Conservation (phyloP, 768 basidiomycete species). For the Polyporus arcularius region DNA sequence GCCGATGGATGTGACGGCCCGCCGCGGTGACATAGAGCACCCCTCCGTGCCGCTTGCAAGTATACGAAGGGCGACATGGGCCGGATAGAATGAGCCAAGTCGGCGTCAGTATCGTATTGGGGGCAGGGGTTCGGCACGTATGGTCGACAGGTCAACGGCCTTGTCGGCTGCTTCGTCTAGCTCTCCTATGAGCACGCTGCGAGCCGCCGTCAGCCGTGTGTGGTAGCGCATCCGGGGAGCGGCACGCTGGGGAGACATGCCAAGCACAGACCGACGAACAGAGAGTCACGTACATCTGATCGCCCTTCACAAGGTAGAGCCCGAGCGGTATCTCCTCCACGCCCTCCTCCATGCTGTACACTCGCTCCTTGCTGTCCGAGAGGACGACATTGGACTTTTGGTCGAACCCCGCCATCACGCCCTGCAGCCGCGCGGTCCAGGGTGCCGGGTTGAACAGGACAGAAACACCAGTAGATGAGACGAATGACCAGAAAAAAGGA, state of each 20-base stretch:
- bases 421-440: slow-evolving; percentile 46
- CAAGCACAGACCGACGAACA: neutral
- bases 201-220: slow-evolving; percentile 9
- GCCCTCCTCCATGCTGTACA: slow-evolving; percentile 87
- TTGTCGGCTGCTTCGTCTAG: slow-evolving; percentile 82
- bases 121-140: slow-evolving; percentile 87
- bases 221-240: neutral
- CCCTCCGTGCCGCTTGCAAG: too few relatives aligned
- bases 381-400: slow-evolving; percentile 96
- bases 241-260: neutral
- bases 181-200: slow-evolving; percentile 78
- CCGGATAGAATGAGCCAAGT: too few relatives aligned
- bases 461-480: neutral
- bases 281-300: slow-evolving; percentile 81
- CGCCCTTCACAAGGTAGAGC: slow-evolving; percentile 96
- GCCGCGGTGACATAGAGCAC: too few relatives aligned
- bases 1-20: too few relatives aligned
- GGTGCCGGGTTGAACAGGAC: neutral
- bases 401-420: slow-evolving; percentile 89
- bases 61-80: too few relatives aligned
- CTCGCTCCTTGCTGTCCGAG: slow-evolving; percentile 89
- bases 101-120: slow-evolving; percentile 68
- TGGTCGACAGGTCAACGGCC: slow-evolving; percentile 68
- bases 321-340: slow-evolving; percentile 95
- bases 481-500: neutral